Conservation (phyloP, 352 stramenopile species). For the Phytophthora tubulina region DNA sequence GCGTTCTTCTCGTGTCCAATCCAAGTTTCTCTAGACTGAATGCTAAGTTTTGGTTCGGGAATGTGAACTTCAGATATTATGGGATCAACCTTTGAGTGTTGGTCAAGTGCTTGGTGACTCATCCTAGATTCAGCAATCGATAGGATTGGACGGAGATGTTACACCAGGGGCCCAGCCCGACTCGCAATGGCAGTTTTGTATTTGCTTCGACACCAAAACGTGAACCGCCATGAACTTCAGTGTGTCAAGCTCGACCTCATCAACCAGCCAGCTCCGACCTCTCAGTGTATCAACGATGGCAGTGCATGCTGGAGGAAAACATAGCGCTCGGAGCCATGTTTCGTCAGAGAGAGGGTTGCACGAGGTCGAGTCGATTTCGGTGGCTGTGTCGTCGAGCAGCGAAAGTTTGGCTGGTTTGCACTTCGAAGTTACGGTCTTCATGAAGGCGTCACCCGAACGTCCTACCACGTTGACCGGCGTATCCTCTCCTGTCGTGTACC, state of each 20-base stretch:
- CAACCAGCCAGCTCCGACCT: background rate
- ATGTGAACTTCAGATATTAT: too few relatives aligned
- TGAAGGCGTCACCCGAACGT: background rate
- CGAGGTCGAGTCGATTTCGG: constrained; percentile 12
- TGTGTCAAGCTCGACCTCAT: background rate
- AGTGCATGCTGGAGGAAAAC: background rate
- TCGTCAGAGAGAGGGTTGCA: background rate
- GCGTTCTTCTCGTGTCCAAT: too few relatives aligned
- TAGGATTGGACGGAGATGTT: constrained; percentile 16
- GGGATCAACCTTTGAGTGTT: constrained; percentile 7
- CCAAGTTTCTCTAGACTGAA: too few relatives aligned
- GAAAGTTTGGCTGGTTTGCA: background rate
- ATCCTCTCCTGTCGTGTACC: background rate
- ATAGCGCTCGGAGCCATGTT: background rate
- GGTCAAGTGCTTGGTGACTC: background rate
- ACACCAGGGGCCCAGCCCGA: background rate
- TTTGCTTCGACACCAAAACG: background rate
- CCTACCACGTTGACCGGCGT: background rate
- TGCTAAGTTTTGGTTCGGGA: too few relatives aligned
- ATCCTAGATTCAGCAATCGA: constrained; percentile 7
- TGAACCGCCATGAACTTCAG: background rate
- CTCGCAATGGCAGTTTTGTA: constrained; percentile 3
- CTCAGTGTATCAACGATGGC: constrained; percentile 7
- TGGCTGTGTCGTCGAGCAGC: constrained; percentile 1
- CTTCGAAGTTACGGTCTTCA: constrained; percentile 10